Evolutionary conservation across 2,329 filamentous ascomycete genomes (phyloP).

Genomic region (Trichoderma sp.): DNA sequence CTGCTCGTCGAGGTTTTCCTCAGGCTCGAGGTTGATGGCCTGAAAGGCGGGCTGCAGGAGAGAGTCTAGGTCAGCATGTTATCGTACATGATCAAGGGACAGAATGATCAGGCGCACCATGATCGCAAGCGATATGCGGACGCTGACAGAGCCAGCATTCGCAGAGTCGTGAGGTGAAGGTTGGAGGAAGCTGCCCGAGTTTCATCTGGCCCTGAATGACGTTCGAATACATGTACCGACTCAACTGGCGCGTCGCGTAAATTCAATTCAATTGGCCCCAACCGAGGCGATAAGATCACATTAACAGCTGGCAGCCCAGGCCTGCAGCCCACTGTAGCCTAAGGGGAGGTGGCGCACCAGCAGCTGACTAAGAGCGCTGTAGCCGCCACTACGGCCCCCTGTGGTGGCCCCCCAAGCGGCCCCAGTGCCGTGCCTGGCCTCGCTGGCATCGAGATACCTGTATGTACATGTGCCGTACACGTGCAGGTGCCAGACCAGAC

Average conservation of each 20-base stretch:
- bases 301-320: neutral
- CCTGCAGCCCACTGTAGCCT: constrained; percentile 1
- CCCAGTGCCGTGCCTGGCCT: no score
- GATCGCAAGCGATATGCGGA: constrained; percentile 27
- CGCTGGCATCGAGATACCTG: neutral
- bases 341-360: neutral
- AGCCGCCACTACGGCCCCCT: neutral
- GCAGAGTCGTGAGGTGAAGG: constrained; percentile 6
- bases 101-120: constrained; percentile 19
- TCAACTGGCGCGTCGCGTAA: constrained; percentile 24
- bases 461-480: constrained; percentile 10
- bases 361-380: constrained; percentile 14
- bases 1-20: constrained; percentile 87
- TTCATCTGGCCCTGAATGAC: constrained; percentile 16
- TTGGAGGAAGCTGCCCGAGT: neutral
- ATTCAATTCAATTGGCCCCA: neutral
- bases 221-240: neutral
- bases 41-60: constrained; percentile 66
- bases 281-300: constrained; percentile 21
- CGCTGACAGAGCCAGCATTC: constrained; percentile 24
- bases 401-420: no score
- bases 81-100: neutral
- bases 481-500: constrained; percentile 10
- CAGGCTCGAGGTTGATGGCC: constrained; percentile 90
- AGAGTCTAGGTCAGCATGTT: constrained; percentile 22